A percentile compares a stretch with the other conserved stretches of the same genome.
Evolutionary conservation across 495 filamentous ascomycete species (phyloP).

Genomic region (Corynascus novoguineensis): DNA sequence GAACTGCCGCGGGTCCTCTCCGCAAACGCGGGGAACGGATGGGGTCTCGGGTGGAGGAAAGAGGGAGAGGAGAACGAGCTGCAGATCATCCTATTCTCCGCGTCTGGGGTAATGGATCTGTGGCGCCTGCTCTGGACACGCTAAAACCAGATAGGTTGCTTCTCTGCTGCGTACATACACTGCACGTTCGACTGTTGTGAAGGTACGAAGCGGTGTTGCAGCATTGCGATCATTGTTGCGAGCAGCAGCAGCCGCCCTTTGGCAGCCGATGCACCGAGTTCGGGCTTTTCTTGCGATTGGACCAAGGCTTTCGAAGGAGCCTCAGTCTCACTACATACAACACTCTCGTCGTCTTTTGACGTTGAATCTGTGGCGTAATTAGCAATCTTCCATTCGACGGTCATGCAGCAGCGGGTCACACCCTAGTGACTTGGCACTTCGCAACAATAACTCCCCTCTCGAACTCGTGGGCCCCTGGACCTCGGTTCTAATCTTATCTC

Average conservation of each 20-base stretch:
- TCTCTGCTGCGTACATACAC: not conserved
- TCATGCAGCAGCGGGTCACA: not conserved
- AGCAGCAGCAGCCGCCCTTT: not conserved
- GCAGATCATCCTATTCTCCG: not conserved
- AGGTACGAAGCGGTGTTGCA: too few species aligned
- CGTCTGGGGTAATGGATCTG: not conserved
- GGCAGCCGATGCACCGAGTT: constrained; percentile 12
- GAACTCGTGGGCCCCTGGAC: not conserved
- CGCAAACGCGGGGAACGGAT: constrained; percentile 7
- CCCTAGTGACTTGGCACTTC: constrained; percentile 1
- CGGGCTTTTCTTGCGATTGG: constrained; percentile 18
- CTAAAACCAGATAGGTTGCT: too few species aligned
- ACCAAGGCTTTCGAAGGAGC: not conserved
- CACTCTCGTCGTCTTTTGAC: not conserved
- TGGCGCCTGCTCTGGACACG: too few species aligned
- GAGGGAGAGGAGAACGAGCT: not conserved
- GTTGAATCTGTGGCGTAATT: not conserved
- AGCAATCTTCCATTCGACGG: not conserved
- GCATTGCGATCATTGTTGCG: not conserved
- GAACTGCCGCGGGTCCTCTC: constrained; percentile 6
- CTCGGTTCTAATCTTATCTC: not conserved
- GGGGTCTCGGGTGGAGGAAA: not conserved
- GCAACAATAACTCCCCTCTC: not conserved
- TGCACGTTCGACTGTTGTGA: not conserved
- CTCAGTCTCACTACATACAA: not conserved